phyloP scores from a whole-genome alignment of 108 stramenopile species.

The Discostella stelligeroides region DNA sequence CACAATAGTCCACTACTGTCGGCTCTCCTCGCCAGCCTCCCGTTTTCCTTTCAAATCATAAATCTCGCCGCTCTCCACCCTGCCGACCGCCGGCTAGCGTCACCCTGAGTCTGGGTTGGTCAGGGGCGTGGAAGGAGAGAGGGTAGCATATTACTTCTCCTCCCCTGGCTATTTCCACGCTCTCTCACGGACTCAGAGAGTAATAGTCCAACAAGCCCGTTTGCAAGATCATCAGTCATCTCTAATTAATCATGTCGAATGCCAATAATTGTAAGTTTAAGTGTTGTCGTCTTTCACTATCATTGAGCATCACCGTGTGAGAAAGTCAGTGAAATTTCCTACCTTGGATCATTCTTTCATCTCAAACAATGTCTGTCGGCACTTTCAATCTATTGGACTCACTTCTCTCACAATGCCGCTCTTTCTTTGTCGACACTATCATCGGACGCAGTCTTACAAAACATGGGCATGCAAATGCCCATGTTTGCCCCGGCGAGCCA shows the following conservation, averaged over 20 bases:
- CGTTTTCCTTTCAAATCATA: not conserved
- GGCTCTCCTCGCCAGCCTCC: too few species aligned
- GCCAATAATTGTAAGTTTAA: constrained; percentile 24
- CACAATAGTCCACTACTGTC: too few species aligned
- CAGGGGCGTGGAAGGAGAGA: too few species aligned
- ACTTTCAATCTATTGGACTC: too few species aligned
- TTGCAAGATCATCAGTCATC: not conserved
- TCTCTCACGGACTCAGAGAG: not conserved
- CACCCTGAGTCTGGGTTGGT: not conserved
- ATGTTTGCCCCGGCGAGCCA: constrained; percentile 30
- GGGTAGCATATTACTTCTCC: not conserved
- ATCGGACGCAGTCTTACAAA: constrained; percentile 9
- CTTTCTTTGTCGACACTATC: not conserved
- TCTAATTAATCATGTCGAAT: constrained; percentile 20
- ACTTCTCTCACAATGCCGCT: too few species aligned
- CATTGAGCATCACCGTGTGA: too few species aligned
- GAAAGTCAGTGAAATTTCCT: too few species aligned
- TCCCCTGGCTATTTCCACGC: not conserved
- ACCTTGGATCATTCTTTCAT: not conserved
- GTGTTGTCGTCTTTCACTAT: not conserved
- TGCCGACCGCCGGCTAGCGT: not conserved
- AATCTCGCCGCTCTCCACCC: not conserved
- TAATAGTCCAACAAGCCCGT: too few species aligned
- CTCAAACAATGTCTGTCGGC: too few species aligned
- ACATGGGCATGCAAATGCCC: constrained; percentile 40